Conservation (phyloP, 495 filamentous ascomycete genomes). For the Pseudomonodictys pantanalensis region DNA sequence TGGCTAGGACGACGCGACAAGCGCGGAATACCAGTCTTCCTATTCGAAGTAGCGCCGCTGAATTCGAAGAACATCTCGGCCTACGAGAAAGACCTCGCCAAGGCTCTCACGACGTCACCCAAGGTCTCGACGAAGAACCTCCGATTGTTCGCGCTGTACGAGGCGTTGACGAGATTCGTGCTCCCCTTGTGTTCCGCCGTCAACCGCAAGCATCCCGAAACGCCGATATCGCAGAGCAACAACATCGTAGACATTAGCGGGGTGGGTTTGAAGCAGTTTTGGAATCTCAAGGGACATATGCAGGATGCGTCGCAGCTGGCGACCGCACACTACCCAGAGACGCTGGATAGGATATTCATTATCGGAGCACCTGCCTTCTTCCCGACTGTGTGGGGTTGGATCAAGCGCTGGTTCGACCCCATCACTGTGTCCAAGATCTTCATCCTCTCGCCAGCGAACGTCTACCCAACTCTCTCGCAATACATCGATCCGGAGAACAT, state of each 20-base stretch:
- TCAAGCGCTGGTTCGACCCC: constrained; percentile 94
- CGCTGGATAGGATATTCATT: constrained; percentile 82
- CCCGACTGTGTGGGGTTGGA: constrained; percentile 91
- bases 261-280: constrained; percentile 86
- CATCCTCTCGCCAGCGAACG: constrained; percentile 67
- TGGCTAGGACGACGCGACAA: constrained; percentile 86
- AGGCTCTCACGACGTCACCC: constrained; percentile 51
- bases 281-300: constrained; percentile 89
- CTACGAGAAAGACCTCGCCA: constrained; percentile 63
- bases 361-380: constrained; percentile 89
- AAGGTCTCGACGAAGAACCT: constrained; percentile 58
- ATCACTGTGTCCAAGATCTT: constrained; percentile 92
- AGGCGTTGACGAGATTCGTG: constrained; percentile 82
- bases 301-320: constrained; percentile 81
- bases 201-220: constrained; percentile 62
- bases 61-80: constrained; percentile 72
- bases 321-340: constrained; percentile 92
- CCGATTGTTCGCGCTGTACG: constrained; percentile 82
- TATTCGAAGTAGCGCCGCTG: constrained; percentile 80
- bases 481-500: constrained; percentile 82
- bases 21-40: constrained; percentile 83
- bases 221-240: constrained; percentile 78
- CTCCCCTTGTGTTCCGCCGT: constrained; percentile 77
- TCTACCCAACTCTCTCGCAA: constrained; percentile 66
- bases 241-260: constrained; percentile 86